Percentiles rank a stretch among this genome's conserved stretches.
These are phyloP conservation scores for Talaromyces atroroseus DNA, from an alignment of 2,329 filamentous ascomycete genomes.

Conservation along the genomic window DNA sequence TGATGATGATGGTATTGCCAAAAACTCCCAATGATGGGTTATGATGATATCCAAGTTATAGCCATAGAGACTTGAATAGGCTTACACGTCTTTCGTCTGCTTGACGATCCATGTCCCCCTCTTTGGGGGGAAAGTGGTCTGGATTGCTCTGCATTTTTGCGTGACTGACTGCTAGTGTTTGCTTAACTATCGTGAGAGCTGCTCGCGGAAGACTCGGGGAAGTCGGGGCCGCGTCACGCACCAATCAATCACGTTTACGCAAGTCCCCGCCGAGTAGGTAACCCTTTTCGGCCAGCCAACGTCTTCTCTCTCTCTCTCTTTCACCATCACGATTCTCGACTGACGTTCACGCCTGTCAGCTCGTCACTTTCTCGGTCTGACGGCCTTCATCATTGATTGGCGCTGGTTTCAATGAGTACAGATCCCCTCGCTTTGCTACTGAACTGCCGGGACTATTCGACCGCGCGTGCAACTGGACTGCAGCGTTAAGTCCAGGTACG, in stretches of 20 bases:
- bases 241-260: neutral
- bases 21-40: neutral
- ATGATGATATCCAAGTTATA: neutral
- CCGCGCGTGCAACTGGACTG: neutral
- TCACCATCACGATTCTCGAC: neutral
- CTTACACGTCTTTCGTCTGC: conserved; percentile 17
- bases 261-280: neutral
- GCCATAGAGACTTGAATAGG: neutral
- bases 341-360: neutral
- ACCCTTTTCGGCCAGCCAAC: conserved; percentile 2
- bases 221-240: neutral
- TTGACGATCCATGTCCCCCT: neutral
- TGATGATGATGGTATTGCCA: neutral
- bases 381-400: too few species aligned
- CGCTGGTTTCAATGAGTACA: too few species aligned
- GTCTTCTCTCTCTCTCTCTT: neutral
- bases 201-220: neutral
- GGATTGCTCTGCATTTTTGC: neutral
- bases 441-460: neutral
- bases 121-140: neutral
- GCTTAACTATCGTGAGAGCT: too few species aligned
- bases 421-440: too few species aligned
- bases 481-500: neutral
- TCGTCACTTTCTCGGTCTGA: neutral
- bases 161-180: too few species aligned